These are phyloP conservation scores for Onygenales sp. DNA, from an alignment of 2,329 filamentous ascomycete species.

Conservation along the genomic window DNA sequence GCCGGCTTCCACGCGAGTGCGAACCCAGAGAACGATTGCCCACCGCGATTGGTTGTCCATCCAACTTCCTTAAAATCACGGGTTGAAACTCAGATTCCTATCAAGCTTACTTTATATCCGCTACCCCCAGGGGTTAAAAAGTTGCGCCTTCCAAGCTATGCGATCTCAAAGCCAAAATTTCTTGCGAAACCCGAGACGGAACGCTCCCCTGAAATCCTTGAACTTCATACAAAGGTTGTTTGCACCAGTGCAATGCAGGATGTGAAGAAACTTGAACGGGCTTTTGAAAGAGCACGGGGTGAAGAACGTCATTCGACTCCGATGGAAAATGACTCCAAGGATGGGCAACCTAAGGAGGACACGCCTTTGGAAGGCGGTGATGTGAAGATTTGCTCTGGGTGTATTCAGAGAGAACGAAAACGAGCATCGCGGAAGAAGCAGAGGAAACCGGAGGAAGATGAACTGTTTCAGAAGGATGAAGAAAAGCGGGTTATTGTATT, in stretches of 20 bases:
- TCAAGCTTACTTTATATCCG: slow-evolving; percentile 68
- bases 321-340: slow-evolving; percentile 31
- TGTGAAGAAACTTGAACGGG: slow-evolving; percentile 54
- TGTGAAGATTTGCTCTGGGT: slow-evolving; percentile 84
- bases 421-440: slow-evolving; percentile 85
- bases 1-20: slow-evolving; percentile 18
- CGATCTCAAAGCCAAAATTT: slow-evolving; percentile 89
- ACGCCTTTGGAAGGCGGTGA: slow-evolving; percentile 84
- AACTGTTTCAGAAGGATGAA: slow-evolving; percentile 74
- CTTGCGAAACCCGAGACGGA: slow-evolving; percentile 62
- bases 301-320: slow-evolving; percentile 30
- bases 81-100: slow-evolving; percentile 92
- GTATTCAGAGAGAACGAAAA: slow-evolving; percentile 84
- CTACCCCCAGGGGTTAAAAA: slow-evolving; percentile 67
- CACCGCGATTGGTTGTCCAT: slow-evolving; percentile 48
- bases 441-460: slow-evolving; percentile 86
- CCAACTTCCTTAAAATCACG: slow-evolving; percentile 72
- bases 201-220: slow-evolving; percentile 62
- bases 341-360: slow-evolving; percentile 53
- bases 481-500: slow-evolving; percentile 78
- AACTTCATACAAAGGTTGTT: slow-evolving; percentile 71
- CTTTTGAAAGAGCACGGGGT: slow-evolving; percentile 49
- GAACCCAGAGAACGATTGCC: slow-evolving; percentile 23
- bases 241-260: slow-evolving; percentile 88
- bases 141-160: slow-evolving; percentile 78